phyloP scores from a whole-genome alignment of 306 rosid genomes.

The Fragaria ananassa region DNA sequence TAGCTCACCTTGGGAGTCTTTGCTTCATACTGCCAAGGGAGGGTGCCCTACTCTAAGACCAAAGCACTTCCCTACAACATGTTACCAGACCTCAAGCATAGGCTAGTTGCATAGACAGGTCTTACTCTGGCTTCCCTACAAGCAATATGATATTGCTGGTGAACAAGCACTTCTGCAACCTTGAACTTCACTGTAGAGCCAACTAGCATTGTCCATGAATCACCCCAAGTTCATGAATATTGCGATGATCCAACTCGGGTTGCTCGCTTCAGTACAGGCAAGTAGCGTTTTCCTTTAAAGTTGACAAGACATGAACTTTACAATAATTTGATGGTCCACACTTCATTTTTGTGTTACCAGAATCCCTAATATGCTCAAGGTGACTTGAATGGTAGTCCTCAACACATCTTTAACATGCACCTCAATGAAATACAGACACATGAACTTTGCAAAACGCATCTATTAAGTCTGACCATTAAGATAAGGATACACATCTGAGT shows the following conservation, averaged over 20 bases:
- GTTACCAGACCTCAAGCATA: constrained; percentile 10
- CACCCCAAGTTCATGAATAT: constrained; percentile 14
- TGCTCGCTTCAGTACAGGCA: neutral
- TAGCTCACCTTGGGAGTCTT: neutral
- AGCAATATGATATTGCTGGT: constrained; percentile 21
- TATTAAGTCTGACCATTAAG: neutral
- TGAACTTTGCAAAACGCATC: neutral
- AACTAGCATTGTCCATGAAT: constrained; percentile 24
- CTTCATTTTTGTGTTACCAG: neutral
- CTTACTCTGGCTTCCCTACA: constrained; percentile 26
- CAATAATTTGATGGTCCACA: constrained; percentile 22
- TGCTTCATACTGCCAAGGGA: constrained; percentile 4
- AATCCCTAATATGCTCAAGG: neutral
- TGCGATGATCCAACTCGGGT: constrained; percentile 34
- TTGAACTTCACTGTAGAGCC: constrained; percentile 9
- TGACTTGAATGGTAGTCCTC: neutral
- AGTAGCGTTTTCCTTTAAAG: constrained; percentile 9
- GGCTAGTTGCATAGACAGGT: constrained; percentile 14
- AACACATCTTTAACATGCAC: neutral
- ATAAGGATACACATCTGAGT: neutral
- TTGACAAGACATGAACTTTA: constrained; percentile 4
- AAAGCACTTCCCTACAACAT: constrained; percentile 26
- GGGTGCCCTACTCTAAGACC: constrained; percentile 17
- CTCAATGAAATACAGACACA: neutral
- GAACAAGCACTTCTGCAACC: constrained; percentile 22